Evolutionary conservation across 129 eudicot species (phyloP), one percentile per base, ranked within the genome.

Genomic region (Tagetes erecta): DNA sequence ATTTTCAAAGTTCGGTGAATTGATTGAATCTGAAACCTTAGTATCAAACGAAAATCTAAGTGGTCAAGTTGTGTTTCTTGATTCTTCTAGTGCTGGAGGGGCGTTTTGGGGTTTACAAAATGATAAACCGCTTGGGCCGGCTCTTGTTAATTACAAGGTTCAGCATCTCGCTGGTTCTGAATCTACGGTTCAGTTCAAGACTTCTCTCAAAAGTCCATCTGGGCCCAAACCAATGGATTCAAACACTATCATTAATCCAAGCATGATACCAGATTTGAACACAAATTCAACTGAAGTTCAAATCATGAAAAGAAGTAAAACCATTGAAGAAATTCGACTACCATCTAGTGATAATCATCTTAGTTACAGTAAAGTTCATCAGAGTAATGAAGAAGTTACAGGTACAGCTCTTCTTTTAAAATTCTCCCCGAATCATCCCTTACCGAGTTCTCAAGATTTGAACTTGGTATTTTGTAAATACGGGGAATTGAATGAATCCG

Each of bases 71-170:
- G 84, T 79, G 14, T 89, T 86, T 67, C 73, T 63, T 55, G 78
- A 69, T 45, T 63, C 75, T 56, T 73, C 87, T 36, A 78, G 86
- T 58, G 92, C 88, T 8, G 76, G 84, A 13, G 84, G 72, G 75
- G 96, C 92, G 4, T 87, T 75, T 56, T 82, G 86, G 72, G 81
- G 89, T 42, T 71, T 89, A 72, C 87, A 89, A 80, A 84, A 81
- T 6, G 84, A 72, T 62, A 78, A 79, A 73, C 88, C 94, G 1
- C 84, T 84, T 45, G 91, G 91, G n/a, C 77, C 79, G 6, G 82
- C 83, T 38, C 91, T 86, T 68, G 84, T 78, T 14, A 86, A 83
- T 78, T 86, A 82, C 73, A 62, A 82, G 46, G 66, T 86, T 67
- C 87, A 79, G 50, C 79, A 71, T 52, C 68, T 83, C 39, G 50